Percentiles rank a stretch among this genome's conserved stretches.
Conservation (phyloP, 257 asterid genomes). For the Thymus mandschuricus region DNA sequence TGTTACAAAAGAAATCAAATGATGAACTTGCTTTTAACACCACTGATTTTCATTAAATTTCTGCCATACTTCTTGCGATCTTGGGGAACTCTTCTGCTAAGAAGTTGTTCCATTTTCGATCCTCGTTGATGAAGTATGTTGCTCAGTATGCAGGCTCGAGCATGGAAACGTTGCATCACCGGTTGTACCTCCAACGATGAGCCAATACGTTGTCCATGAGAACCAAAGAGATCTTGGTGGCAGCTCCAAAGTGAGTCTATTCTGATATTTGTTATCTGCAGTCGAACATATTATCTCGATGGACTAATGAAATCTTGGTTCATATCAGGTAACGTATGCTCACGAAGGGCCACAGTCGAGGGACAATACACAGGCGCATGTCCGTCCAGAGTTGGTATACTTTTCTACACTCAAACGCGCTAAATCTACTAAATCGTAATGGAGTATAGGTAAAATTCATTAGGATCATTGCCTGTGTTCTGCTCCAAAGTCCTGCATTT, state of each 20-base stretch:
- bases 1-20: neutral
- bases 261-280: neutral
- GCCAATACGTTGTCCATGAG: constrained; percentile 35
- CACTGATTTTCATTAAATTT: neutral
- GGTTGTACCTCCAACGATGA: constrained; percentile 28
- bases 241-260: constrained; percentile 43
- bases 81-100: too few relatives aligned
- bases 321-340: constrained; percentile 38
- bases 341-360: constrained; percentile 31
- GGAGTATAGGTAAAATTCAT: neutral
- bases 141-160: constrained; percentile 43
- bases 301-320: neutral
- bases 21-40: neutral
- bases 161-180: constrained; percentile 35
- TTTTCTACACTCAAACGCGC: neutral
- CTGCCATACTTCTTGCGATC: too few relatives aligned
- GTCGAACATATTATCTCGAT: neutral
- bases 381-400: constrained; percentile 34
- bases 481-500: too few relatives aligned
- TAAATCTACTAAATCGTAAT: neutral
- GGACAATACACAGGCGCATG: constrained; percentile 16
- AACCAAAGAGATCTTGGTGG: constrained; percentile 38
- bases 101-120: neutral
- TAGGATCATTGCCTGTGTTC: neutral
- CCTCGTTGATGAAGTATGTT: neutral